Evolutionary conservation across 768 basidiomycete species (phyloP).

Genomic region (Calvatia gigantea): DNA sequence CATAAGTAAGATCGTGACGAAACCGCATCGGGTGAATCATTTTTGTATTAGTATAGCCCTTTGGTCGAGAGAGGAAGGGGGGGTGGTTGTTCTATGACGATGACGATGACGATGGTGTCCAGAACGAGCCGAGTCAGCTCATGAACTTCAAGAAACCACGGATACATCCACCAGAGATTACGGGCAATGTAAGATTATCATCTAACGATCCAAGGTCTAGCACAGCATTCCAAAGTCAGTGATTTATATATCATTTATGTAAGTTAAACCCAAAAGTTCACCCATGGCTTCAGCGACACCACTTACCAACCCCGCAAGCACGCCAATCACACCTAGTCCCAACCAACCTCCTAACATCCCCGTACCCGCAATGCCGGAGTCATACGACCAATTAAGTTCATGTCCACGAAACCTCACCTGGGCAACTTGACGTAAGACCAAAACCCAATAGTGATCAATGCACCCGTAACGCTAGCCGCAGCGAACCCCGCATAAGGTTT

Average conservation of each 20-base stretch:
- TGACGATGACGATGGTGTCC: background rate
- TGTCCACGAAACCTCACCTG: slow-evolving; percentile 36
- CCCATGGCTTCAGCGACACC: slow-evolving; percentile 89
- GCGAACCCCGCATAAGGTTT: slow-evolving; percentile 85
- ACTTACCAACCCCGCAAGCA: slow-evolving; percentile 72
- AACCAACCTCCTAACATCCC: slow-evolving; percentile 30
- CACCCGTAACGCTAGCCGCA: slow-evolving; percentile 73
- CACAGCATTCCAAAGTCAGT: background rate
- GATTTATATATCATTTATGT: too few relatives aligned
- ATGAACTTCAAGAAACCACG: slow-evolving; percentile 1
- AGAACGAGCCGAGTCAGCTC: slow-evolving; percentile 16
- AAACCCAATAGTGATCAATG: slow-evolving; percentile 62
- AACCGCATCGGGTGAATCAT: background rate
- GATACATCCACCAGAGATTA: slow-evolving; percentile 24
- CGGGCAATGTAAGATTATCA: slow-evolving; percentile 87
- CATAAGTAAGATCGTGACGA: background rate
- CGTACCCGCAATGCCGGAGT: slow-evolving; percentile 18
- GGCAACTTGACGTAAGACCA: slow-evolving; percentile 65
- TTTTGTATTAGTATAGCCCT: background rate
- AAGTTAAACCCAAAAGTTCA: slow-evolving; percentile 44
- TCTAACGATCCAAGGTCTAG: slow-evolving; percentile 81
- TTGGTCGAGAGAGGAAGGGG: background rate
- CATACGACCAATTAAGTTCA: slow-evolving; percentile 44
- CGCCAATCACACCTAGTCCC: slow-evolving; percentile 53
- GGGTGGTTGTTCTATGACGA: background rate